phyloP scores from a whole-genome alignment of 202 grass and related monocot species.

The Brachypodium distachyon region DNA sequence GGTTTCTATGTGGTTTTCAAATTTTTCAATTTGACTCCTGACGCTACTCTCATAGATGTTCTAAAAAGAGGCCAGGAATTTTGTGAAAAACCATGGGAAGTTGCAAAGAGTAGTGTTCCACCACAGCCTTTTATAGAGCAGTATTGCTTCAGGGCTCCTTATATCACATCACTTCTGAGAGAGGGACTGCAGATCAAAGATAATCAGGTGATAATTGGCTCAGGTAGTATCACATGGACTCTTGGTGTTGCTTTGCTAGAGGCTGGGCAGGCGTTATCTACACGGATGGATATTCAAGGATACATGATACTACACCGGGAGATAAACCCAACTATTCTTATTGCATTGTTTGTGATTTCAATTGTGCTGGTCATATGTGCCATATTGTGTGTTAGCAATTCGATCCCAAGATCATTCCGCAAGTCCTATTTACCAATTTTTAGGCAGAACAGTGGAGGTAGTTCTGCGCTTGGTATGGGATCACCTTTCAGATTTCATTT shows the following conservation, averaged over 20 bases:
- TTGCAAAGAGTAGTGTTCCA: slow-evolving; percentile 83
- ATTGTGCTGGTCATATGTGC: slow-evolving; percentile 63
- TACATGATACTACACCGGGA: slow-evolving; percentile 54
- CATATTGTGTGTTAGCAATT: slow-evolving; percentile 57
- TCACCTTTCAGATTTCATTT: slow-evolving; percentile 75
- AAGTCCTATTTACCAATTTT: slow-evolving; percentile 74
- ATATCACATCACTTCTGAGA: slow-evolving; percentile 78
- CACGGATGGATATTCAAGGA: slow-evolving; percentile 55
- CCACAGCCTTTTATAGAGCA: slow-evolving; percentile 96
- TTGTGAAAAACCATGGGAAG: slow-evolving; percentile 86
- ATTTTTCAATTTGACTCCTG: slow-evolving; percentile 93
- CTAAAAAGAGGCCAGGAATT: slow-evolving; percentile 73
- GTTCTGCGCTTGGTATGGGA: slow-evolving; percentile 51
- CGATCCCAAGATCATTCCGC: slow-evolving; percentile 67
- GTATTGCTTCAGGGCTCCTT: slow-evolving; percentile 95
- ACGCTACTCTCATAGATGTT: slow-evolving; percentile 70
- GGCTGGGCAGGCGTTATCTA: slow-evolving; percentile 65
- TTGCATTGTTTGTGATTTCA: slow-evolving; percentile 62
- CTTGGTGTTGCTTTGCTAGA: slow-evolving; percentile 86
- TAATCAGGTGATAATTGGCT: slow-evolving; percentile 73
- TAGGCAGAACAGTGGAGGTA: slow-evolving; percentile 46
- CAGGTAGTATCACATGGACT: slow-evolving; percentile 97
- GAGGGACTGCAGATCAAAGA: slow-evolving; percentile 91
- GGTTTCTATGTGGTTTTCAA: slow-evolving; percentile 95
- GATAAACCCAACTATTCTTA: slow-evolving; percentile 74